Evolutionary conservation across 768 basidiomycete species (phyloP).

Genomic region (Asterophora parasitica): DNA sequence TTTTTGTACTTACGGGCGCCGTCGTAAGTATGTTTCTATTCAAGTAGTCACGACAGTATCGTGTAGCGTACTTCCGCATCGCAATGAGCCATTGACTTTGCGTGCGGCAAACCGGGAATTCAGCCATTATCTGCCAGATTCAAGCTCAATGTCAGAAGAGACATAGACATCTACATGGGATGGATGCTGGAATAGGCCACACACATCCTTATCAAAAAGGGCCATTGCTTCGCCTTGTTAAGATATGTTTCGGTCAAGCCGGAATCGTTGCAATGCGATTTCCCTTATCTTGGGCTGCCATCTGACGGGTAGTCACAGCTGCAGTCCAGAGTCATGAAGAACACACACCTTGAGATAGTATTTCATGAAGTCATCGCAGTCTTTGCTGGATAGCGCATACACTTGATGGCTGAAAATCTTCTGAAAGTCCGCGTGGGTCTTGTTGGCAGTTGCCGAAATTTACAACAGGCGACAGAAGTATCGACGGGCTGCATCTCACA

Average conservation of each 20-base stretch:
- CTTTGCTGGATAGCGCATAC: background rate
- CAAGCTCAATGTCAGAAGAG: background rate
- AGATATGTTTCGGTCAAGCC: background rate
- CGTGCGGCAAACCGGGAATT: background rate
- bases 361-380: background rate
- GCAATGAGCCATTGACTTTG: background rate
- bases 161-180: too few relatives aligned
- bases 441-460: background rate
- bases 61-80: background rate
- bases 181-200: background rate
- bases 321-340: background rate
- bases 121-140: background rate
- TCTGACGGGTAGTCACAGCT: background rate
- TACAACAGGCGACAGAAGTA: background rate
- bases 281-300: background rate
- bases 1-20: background rate
- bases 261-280: background rate
- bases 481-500: background rate
- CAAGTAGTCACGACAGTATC: background rate
- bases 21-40: background rate
- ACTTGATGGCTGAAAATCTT: background rate
- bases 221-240: background rate
- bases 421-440: background rate
- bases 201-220: background rate
- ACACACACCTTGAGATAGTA: background rate